Evolutionary conservation across 1,284 basidiomycete genomes (phyloP), one percentile per base, ranked within the genome.

Genomic region (Cutaneotrichosporon arboriforme): DNA sequence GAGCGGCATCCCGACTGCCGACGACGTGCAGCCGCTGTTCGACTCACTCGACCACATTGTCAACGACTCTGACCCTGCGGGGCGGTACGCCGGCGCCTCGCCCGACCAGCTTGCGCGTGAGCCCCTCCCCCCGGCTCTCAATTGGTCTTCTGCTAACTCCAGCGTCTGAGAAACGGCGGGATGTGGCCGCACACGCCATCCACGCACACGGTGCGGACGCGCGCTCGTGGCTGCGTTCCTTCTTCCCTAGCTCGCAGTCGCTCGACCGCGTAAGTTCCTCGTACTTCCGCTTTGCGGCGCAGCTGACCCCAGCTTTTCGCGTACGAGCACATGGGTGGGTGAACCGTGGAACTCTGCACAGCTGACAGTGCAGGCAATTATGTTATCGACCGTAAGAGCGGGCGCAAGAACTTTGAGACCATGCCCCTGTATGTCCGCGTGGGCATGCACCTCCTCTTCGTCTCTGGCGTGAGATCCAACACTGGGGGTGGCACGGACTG

Each of bases 401-500:
- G 80, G 2, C 78, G 83, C 68, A 79, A 80, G 65, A 78, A 85
- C 60, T 88, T 88, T 57, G 88, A 90, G 74, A 81, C 80, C 50
- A 90, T 90, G 87, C 86, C 86, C 1, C 78, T 89, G 34, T 89
- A 70, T 47, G 67, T 67, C 5, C 62, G 62, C 62, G 64, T 80
- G 4, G 88, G 87, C 4, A 89, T 89, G 83, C 86, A 88, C 57
- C 77, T 89, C n/a, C 73, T 89, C 26, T 89, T 88, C 68, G 72
- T 73, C n/a, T 60, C 58, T 1, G 70, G 68, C 1, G 68, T 72
- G 34, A 54, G 66, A 57, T 26, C 4, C 15, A 9, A 39, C 17
- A 8, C n/a, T 20, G 23, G n/a, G 4, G 4, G 18, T 14, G 12
- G 9, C 31, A 8, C 13, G 21, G 37, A 33, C 26, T 38, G 4